Conservation (phyloP, 192 early-diverging fungal genomes). For the Dimargaris verticillata region DNA sequence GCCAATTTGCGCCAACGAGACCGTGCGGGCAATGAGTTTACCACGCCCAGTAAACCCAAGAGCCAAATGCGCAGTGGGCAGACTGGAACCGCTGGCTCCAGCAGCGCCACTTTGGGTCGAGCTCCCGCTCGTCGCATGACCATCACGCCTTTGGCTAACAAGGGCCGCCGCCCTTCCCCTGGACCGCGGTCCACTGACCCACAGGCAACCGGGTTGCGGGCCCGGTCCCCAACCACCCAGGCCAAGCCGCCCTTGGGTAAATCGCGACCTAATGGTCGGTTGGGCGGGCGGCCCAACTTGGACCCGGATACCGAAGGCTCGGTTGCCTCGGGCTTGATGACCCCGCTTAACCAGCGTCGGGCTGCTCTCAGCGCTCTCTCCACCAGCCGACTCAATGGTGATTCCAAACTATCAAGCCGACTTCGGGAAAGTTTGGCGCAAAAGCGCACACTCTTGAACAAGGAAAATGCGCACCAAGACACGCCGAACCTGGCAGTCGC, state of each 20-base stretch:
- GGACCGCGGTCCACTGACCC: background rate
- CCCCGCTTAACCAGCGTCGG: background rate
- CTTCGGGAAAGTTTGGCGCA: too few species aligned
- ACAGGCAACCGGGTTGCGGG: background rate
- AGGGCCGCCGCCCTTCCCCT: background rate
- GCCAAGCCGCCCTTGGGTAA: too few species aligned
- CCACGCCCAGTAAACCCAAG: too few species aligned
- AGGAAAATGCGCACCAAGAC: background rate
- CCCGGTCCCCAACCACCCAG: background rate
- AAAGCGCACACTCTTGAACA: background rate
- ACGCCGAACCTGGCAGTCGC: slow-evolving; percentile 8
- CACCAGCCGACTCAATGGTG: too few species aligned
- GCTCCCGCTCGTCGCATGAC: background rate
- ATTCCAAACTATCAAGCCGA: too few species aligned
- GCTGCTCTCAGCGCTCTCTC: background rate
- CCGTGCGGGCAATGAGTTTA: too few species aligned
- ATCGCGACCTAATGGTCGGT: too few species aligned
- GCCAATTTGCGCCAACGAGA: background rate
- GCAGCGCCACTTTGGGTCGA: too few species aligned
- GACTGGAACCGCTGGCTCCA: too few species aligned
- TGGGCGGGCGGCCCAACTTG: too few species aligned
- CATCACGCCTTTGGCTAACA: background rate
- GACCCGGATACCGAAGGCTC: background rate
- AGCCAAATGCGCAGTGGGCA: too few species aligned
- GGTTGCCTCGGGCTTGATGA: background rate